Base-by-base conservation (phyloP, 495 filamentous ascomycete genomes). In the Penicillium malachiteum region DNA sequence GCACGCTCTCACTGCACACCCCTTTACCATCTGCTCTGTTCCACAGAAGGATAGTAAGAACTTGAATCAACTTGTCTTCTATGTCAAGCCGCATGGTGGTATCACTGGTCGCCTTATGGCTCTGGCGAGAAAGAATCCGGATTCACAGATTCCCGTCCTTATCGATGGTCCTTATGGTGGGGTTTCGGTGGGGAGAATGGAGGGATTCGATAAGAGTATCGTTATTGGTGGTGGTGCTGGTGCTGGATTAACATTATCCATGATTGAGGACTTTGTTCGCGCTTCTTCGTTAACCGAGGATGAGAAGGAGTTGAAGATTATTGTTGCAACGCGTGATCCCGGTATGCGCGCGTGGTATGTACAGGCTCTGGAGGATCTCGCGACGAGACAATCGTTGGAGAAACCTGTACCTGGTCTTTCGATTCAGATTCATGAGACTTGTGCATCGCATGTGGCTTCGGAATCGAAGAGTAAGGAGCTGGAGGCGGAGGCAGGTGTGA, bases 181-280 rank as follows among this genome's bases (percentile, higher is more conserved):
- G 2, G 50, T 74, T 31, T 49, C 63, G 12, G 58, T 48, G 18
- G 58, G 54, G 9, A 49, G 33, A 11, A 58, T 59, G 13, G 55
- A 51, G 13, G 44, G 57, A 26, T 70, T 60, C 31, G 68, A 75
- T 38, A 71, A 62, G 18, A 54, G 54, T 7, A 61, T 82, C 7
- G 55, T 79, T 21, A 62, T 82, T 17, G 75, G 76, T 0, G 79
- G 79, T 14, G 79, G 79, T 6, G 73, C 77, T 6, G 78, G 79
- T 7, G 72, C 76, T 3, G 76, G 77, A 12, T 72, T 71, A 21
- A 70, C 65, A 1, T 50, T 82, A 0, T 71, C 77, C 0, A 63
- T 81, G 37, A 61, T 81, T 31, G 66, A 72, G 35, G 56, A 71
- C 16, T 66, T 72, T 38, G 35, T 66, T 7, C 55, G 56, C 3